Conservation (phyloP, 2,329 filamentous ascomycete species). For the Pseudonectria buxi region DNA sequence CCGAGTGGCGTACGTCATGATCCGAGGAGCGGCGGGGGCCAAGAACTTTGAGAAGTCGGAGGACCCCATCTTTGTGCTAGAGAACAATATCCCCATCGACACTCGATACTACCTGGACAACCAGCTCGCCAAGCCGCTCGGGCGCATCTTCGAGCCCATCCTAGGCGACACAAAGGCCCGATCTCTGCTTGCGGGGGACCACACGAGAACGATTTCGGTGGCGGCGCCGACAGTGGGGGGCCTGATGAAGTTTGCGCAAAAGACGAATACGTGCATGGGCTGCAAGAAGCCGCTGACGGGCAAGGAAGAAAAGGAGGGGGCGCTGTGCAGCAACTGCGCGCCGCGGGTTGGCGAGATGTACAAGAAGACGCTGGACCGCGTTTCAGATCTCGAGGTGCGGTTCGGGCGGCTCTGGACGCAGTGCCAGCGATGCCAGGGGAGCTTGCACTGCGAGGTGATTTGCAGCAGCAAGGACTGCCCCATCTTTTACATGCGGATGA, state of each 20-base stretch:
- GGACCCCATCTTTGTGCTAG: constrained; percentile 92
- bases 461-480: constrained; percentile 95
- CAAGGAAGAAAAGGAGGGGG: constrained; percentile 73
- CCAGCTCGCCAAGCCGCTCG: constrained; percentile 89
- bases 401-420: constrained; percentile 96
- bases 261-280: constrained; percentile 96
- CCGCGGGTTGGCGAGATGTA: constrained; percentile 88
- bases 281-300: constrained; percentile 92
- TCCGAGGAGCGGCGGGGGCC: constrained; percentile 80
- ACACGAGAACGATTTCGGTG: constrained; percentile 90
- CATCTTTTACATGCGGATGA: constrained; percentile 99
- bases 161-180: constrained; percentile 87
- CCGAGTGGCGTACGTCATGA: constrained; percentile 96
- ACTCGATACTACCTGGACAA: constrained; percentile 99
- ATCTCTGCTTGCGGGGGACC: constrained; percentile 80
- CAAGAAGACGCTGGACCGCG: constrained; percentile 79
- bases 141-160: constrained; percentile 96
- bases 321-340: constrained; percentile 81
- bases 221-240: constrained; percentile 87
- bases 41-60: constrained; percentile 98
- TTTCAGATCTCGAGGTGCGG: constrained; percentile 85
- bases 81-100: constrained; percentile 96
- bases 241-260: constrained; percentile 97
- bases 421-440: constrained; percentile 94
- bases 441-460: constrained; percentile 97